Base-by-base conservation (phyloP, 192 early-diverging fungal genomes). In the Coemansia sp. region DNA sequence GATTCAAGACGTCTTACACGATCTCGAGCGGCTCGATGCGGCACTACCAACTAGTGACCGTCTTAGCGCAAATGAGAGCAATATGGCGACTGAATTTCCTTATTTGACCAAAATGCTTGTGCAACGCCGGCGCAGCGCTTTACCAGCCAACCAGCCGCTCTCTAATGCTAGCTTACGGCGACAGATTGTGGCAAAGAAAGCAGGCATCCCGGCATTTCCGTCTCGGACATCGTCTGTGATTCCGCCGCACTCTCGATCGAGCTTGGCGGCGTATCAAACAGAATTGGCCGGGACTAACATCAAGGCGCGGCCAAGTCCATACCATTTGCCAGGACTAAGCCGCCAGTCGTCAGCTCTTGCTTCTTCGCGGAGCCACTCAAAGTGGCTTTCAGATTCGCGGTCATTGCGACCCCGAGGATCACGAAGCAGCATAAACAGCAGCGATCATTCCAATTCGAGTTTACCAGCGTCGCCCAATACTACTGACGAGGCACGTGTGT, bases 21-120 rank as follows among this genome's bases (percentile, higher is more conserved):
- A 81, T 25, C 59, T 81, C 23, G 79, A 81, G 61, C 69, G 79
- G 22, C 63, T 81, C 15, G 79, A 81, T 23, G 65, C 72, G 5
- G 58, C 54, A 9, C 57, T 75, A 25, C 78, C 78, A 2, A 29
- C 19, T 9, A 49, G 37, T 11, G 73, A 64, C 12, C 58, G 59
- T 47, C 63, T 72, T 25, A 62, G 48, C 63, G 60, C 45, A 1
- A 41, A 58, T 37, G 69, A 67, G 19, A 48, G 61, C 39, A 56
- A 29, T 32, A 61, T 64, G 54, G 32, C 60, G 19, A 38, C 47
- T 38, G 72, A 63, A 10, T 65, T 71, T 9, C 69, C 75, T 4
- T 23, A 43, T 21, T 37, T 67, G 41, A 32, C 58, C 22, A 48
- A 61, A 21, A 65, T 71, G 67, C 63, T 75, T 1, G 60, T 41